phyloP scores from a whole-genome alignment of 768 basidiomycete species.

The Phlebiopsis flavidoalba region DNA sequence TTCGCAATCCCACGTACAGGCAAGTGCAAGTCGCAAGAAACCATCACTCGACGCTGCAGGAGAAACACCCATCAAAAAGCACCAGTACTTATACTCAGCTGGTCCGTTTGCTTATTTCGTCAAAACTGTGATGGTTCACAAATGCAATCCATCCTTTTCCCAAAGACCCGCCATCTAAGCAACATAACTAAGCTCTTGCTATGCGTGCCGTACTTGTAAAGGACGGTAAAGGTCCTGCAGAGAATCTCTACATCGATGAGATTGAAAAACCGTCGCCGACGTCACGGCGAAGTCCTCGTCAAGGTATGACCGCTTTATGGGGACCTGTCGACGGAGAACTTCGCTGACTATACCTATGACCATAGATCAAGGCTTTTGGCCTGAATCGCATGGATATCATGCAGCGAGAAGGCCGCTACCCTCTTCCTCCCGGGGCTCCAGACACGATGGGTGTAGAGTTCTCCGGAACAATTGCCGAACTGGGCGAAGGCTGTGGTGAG shows the following conservation, averaged over 20 bases:
- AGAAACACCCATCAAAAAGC: no score
- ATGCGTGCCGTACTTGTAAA: slow-evolving; percentile 84
- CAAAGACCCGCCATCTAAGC: no score
- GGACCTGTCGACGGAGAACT: background rate
- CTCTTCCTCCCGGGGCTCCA: slow-evolving; percentile 70
- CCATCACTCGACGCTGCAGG: background rate
- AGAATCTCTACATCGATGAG: slow-evolving; percentile 77
- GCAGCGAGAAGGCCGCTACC: slow-evolving; percentile 72
- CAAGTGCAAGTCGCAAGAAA: background rate
- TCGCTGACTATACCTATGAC: background rate
- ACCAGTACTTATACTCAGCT: no score
- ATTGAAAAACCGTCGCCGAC: slow-evolving; percentile 54
- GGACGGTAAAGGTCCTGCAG: slow-evolving; percentile 66
- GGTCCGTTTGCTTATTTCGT: background rate
- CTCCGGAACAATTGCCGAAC: slow-evolving; percentile 51
- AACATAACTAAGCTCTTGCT: background rate
- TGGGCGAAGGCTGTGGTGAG: slow-evolving; percentile 28
- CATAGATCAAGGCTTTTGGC: slow-evolving; percentile 77
- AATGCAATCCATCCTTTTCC: no score
- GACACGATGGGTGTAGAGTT: slow-evolving; percentile 86
- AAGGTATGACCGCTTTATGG: slow-evolving; percentile 41
- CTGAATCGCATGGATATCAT: slow-evolving; percentile 82
- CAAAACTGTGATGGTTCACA: background rate
- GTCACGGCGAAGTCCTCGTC: slow-evolving; percentile 65
- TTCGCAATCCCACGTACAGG: background rate